Percentiles rank a stretch among this genome's conserved stretches.
These are phyloP conservation scores for Wickerhamomyces xylosicus DNA, from an alignment of 805 yeast genomes.

Conservation along the genomic window DNA sequence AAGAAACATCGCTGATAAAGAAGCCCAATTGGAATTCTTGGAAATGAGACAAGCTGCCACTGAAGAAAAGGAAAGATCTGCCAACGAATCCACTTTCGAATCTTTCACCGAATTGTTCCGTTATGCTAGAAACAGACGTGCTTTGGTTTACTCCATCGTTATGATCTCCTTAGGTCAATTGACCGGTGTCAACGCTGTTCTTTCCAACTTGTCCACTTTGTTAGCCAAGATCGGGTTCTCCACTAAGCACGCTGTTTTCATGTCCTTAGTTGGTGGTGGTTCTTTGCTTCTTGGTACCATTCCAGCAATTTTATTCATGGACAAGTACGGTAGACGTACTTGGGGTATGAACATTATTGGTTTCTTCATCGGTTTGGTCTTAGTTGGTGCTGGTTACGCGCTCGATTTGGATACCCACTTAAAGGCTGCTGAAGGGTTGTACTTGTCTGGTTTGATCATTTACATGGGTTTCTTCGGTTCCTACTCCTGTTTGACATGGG, in stretches of 20 bases:
- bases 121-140: constrained; percentile 50
- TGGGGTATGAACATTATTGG: constrained; percentile 53
- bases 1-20: constrained; percentile 33
- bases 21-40: constrained; percentile 41
- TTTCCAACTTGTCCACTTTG: constrained; percentile 54
- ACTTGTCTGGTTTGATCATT: constrained; percentile 50
- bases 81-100: constrained; percentile 25
- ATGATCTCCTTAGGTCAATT: constrained; percentile 55
- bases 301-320: constrained; percentile 54
- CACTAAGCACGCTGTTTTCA: constrained; percentile 41
- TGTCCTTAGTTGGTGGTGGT: constrained; percentile 66
- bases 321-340: constrained; percentile 42
- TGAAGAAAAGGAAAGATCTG: constrained; percentile 31
- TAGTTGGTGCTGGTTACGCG: constrained; percentile 49
- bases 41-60: constrained; percentile 45
- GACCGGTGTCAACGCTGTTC: constrained; percentile 58
- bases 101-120: constrained; percentile 41
- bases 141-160: constrained; percentile 43
- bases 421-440: constrained; percentile 46
- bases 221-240: constrained; percentile 46
- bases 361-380: constrained; percentile 48
- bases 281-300: constrained; percentile 52
- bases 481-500: constrained; percentile 61
- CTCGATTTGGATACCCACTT: constrained; percentile 27
- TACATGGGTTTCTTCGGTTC: constrained; percentile 61